Base-by-base conservation (phyloP, 2,329 filamentous ascomycete genomes). In the Talaromyces sp. region DNA sequence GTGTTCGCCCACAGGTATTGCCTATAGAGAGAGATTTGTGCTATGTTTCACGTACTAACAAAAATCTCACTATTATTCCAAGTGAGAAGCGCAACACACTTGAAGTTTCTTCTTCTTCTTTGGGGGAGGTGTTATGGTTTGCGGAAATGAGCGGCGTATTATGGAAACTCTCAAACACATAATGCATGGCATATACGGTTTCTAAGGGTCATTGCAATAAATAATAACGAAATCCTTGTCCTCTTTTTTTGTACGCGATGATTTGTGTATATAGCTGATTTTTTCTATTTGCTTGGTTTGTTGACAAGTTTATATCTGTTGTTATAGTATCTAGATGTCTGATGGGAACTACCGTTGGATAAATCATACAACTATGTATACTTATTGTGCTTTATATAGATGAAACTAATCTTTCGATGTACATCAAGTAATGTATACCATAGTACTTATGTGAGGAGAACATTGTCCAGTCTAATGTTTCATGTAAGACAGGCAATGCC, bases 121-220 rank as follows among this genome's bases (percentile, higher is more conserved):
- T 9, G 8, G 42, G 42, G 5, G 44, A 15, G 49, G 28, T 28
- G 49, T 28, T n/a, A 51, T 51, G 25, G 49, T 53, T 53, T 53
- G 17, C 49, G 25, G 49, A 32, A 19, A 28, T 30, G 13, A 28
- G 49, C 49, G 49, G 49, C 49, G 49, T 53, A 30, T 10, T 19
- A 59, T 59, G 36, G 57, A 51, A 52, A 47, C 49, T 51, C 42
- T 32, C 30, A 52, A 52, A 51, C 44, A 36, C 25, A 59, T 33
- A 52, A 32, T 32, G 54, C 54, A 56, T 56, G 54, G 54, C 54
- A 56, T 56, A n/a, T 36, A 36, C 54, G 54, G 30, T 56, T 36
- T n/a, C 13, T 17, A 36, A 36, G n/a, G 54, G 33, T 56, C 54
- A 36, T 56, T 36, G 30, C 30, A 56, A 56, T 56, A 39, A 56